Percentiles rank a stretch among this genome's conserved stretches.
These are phyloP conservation scores for Nephelium lappaceum DNA, from an alignment of 345 rosid genomes.

Conservation along the genomic window DNA sequence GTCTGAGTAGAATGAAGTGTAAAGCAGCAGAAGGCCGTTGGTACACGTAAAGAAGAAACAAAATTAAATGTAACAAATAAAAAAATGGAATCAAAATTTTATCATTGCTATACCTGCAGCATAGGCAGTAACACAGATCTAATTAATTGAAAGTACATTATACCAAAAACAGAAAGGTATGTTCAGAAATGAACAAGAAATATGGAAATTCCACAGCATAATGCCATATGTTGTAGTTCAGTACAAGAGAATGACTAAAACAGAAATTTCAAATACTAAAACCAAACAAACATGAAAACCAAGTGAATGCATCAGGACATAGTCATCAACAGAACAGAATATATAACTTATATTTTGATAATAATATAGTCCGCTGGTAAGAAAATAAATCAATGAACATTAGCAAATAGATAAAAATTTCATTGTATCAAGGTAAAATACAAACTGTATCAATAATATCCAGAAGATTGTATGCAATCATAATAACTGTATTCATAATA, in stretches of 20 bases:
- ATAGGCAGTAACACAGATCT: not conserved
- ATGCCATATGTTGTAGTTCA: not conserved
- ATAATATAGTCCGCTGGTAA: not conserved
- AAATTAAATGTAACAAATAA: not conserved
- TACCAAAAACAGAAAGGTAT: not conserved
- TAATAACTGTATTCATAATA: not conserved
- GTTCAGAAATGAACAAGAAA: not conserved
- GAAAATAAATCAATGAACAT: not conserved
- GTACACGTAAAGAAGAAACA: not conserved
- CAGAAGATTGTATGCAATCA: not conserved
- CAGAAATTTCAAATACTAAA: slow-evolving; percentile 9
- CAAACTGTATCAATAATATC: not conserved
- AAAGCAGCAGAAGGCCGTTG: not conserved
- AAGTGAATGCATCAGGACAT: not conserved
- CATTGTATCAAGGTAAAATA: not conserved
- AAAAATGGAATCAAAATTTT: not conserved
- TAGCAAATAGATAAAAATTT: not conserved
- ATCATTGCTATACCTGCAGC: not conserved
- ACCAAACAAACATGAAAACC: slow-evolving; percentile 1
- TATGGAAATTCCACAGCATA: not conserved
- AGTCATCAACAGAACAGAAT: not conserved
- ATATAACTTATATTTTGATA: not conserved
- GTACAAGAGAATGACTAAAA: not conserved
- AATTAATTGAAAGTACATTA: not conserved
- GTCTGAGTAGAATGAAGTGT: not conserved